phyloP scores from a whole-genome alignment of 306 rosid genomes.

The Medicago arabica region DNA sequence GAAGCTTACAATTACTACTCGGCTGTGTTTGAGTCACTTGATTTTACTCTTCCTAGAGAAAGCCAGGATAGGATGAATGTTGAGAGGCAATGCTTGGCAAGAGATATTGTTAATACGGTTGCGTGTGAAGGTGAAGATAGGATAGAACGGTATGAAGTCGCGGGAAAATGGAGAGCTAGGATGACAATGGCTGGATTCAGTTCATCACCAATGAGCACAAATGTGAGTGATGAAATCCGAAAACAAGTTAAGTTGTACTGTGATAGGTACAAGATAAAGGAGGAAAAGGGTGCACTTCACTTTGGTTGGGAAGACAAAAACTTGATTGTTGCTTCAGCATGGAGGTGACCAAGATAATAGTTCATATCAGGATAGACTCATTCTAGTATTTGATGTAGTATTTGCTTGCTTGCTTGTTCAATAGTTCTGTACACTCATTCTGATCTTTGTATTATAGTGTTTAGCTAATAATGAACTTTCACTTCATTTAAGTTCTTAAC shows the following conservation, averaged over 20 bases:
- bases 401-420: slow-evolving; percentile 39
- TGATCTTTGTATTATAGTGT: slow-evolving; percentile 4
- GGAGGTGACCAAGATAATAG: slow-evolving; percentile 62
- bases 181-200: slow-evolving; percentile 93
- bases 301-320: slow-evolving; percentile 96
- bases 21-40: slow-evolving; percentile 87
- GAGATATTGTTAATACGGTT: slow-evolving; percentile 88
- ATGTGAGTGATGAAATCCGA: slow-evolving; percentile 53
- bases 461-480: slow-evolving; percentile 41
- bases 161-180: slow-evolving; percentile 99
- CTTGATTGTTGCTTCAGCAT: slow-evolving; percentile 91
- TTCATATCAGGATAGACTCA: neutral
- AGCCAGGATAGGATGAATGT: slow-evolving; percentile 94
- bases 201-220: slow-evolving; percentile 60
- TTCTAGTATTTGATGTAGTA: slow-evolving; percentile 1
- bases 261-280: slow-evolving; percentile 73
- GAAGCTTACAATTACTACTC: slow-evolving; percentile 89
- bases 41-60: slow-evolving; percentile 87
- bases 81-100: slow-evolving; percentile 90
- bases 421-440: slow-evolving; percentile 26
- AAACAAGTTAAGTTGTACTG: slow-evolving; percentile 64
- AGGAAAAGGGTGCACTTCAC: slow-evolving; percentile 80
- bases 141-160: slow-evolving; percentile 91
- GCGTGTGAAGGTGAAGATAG: slow-evolving; percentile 96
- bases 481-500: slow-evolving; percentile 15